Base-by-base conservation (phyloP, 192 early-diverging fungal species). In the Phycomyces nitens region DNA sequence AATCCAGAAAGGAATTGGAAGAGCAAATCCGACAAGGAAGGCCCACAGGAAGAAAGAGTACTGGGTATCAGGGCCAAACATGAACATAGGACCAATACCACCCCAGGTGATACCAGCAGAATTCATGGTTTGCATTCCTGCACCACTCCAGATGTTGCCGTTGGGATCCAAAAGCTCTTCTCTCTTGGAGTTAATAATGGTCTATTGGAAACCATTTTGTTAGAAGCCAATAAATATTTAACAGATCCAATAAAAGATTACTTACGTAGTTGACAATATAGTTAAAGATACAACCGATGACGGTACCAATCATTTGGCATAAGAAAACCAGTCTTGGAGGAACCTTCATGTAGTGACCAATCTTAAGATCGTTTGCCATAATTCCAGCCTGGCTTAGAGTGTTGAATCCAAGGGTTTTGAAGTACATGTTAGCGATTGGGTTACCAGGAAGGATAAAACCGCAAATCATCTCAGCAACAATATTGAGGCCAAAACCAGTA, bases 271-370 rank as follows among this genome's bases (percentile, higher is more conserved):
- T 74, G 38, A 74, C 67, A 22, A 68, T 70, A 65, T 51, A 86
- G 68, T 83, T 93, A 80, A 91, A 74, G 44, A 85, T 68, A 11
- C 80, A 77, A 57, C 82, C 82, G 40, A 87, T 75, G 6, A 89
- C 64, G 4, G 88, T 90, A 7, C 88, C 86, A 7, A 82, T 39
- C 0, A 88, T 65, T 71, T 94, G 92, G 3, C 79, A 75, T 4
- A 79, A 70, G 75, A 94, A 90, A 68, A 91, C 76, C 24, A 78
- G 59, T 7, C 85, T 76, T 20, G 92, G 91, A 26, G 89, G 84
- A 29, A 91, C 82, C 75, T 89, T 88, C 70, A 91, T 77, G 72
- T 91, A 91, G 60, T 87, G 86, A 53, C 86, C 89, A 53, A 86
- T 72, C 65, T 88, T 50, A 68, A 71, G 66, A 73, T 81, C 63